Evolutionary conservation across 2,329 filamentous ascomycete species (phyloP), one percentile per base, ranked within the genome.

Genomic region (Chaetothyriales sp.): DNA sequence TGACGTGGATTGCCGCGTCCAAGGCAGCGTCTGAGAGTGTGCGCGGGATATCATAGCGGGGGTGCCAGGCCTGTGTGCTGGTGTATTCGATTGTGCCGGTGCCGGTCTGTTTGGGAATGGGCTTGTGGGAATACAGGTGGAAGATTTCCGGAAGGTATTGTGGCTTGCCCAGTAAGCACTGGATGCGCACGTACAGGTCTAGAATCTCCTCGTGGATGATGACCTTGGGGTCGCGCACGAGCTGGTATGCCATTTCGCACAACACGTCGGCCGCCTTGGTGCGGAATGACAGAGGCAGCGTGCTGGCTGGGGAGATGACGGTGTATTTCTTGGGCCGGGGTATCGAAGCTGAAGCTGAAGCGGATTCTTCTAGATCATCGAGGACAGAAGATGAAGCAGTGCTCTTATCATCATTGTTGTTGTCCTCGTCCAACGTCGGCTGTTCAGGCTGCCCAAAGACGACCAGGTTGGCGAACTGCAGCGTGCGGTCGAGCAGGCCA

Each of bases 91-190:
- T 76, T 18, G 77, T 74, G 48, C 73, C 73, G 60, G 12, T 18
- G 32, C 32, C 32, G 15, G 48, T 49, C 2, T 79, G 71, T 48
- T 75, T 68, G 2, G 88, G 84, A 55, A 80, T 72, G 8, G 86
- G 83, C 67, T 96, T 98, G 59, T 79, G 78, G 47, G 86, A 86
- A 65, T 90, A 96, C 49, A 95, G 74, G 51, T 81, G 72, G 62
- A 98, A 83, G 43, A 88, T 79, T 53, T 82, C 77, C 5, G 90
- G 87, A 55, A 96, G 78, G 44, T 84, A 81, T 57, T 86, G 79
- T 2, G 87, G 81, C 51, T 77, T 80, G 54, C 80, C 77, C 44
- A 96, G 76, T 9, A 81, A 74, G 25, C 81, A 74, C 65, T 95
- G 87, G 44, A 86, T 79, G 39, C 78, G 73, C 55, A 94, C 81